These are phyloP conservation scores for Xylogone sp. DNA, from an alignment of 2,329 filamentous ascomycete species.

Conservation along the genomic window DNA sequence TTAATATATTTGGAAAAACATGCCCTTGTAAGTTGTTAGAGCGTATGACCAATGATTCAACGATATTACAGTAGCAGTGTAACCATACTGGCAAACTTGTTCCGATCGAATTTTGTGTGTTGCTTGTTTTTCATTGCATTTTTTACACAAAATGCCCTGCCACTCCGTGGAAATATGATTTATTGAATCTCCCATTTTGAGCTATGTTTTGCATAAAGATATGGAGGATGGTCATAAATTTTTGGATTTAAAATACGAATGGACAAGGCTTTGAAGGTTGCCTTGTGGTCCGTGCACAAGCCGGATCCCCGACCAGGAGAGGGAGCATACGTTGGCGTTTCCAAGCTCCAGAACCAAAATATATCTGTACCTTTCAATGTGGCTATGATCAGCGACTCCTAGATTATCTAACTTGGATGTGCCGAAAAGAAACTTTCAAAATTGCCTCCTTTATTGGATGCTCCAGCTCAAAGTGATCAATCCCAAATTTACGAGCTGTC, in stretches of 20 bases:
- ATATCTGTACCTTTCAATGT: background rate
- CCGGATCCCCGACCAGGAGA: background rate
- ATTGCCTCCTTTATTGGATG: background rate
- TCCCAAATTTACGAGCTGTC: background rate
- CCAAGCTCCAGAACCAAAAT: background rate
- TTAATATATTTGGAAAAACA: slow-evolving; percentile 79
- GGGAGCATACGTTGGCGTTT: background rate
- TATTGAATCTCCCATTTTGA: slow-evolving; percentile 9
- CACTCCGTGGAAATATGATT: background rate
- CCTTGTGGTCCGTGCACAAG: slow-evolving; percentile 4
- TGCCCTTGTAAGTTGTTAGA: slow-evolving; percentile 42
- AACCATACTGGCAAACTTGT: slow-evolving; percentile 25
- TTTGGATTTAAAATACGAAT: background rate
- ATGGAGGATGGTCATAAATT: slow-evolving; percentile 2
- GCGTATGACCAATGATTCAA: too few species aligned
- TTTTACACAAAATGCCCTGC: slow-evolving; percentile 17
- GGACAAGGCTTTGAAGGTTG: slow-evolving; percentile 10
- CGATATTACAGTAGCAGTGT: too few species aligned
- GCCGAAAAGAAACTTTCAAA: background rate
- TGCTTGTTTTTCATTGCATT: slow-evolving; percentile 22
- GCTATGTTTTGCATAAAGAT: slow-evolving; percentile 1
- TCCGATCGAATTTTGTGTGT: slow-evolving; percentile 28
- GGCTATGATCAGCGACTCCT: background rate
- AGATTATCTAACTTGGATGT: background rate
- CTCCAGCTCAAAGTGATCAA: background rate